phyloP scores from a whole-genome alignment of 2,329 filamentous ascomycete genomes.

The Cladosporium sp. region DNA sequence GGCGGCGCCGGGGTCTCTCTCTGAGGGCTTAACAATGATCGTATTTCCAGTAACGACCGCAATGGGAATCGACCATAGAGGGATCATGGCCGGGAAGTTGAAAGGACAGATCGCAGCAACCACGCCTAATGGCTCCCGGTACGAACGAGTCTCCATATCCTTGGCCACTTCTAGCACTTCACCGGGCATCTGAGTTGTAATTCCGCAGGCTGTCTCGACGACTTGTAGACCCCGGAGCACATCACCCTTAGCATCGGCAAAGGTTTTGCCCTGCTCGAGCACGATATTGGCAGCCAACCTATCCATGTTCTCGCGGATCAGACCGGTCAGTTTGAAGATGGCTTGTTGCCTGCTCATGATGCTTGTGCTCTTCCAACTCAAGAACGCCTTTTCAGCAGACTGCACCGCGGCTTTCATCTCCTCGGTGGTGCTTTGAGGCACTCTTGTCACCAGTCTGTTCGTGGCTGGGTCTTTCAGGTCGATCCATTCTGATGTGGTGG shows the following conservation, averaged over 20 bases:
- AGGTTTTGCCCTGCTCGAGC: constrained; percentile 82
- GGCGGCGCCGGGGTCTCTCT: constrained; percentile 75
- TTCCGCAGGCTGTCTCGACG: constrained; percentile 74
- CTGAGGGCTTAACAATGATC: constrained; percentile 76
- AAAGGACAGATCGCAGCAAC: constrained; percentile 83
- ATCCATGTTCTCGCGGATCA: constrained; percentile 83
- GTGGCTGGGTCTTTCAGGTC: constrained; percentile 78
- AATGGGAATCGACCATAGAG: constrained; percentile 80
- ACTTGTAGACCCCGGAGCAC: constrained; percentile 79
- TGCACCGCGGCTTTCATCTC: constrained; percentile 72
- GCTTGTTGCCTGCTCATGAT: constrained; percentile 72
- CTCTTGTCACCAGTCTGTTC: constrained; percentile 77
- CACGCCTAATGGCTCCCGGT: constrained; percentile 75
- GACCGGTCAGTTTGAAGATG: constrained; percentile 78
- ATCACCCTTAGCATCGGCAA: constrained; percentile 76
- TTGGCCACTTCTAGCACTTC: constrained; percentile 80
- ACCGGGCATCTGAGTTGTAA: constrained; percentile 75
- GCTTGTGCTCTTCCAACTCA: constrained; percentile 66
- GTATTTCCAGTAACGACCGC: constrained; percentile 81
- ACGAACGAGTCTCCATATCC: constrained; percentile 84
- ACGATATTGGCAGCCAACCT: constrained; percentile 81
- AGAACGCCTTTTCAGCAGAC: constrained; percentile 70
- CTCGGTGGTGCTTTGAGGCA: constrained; percentile 73
- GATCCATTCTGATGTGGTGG: constrained; percentile 65
- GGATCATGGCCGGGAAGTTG: constrained; percentile 90